Conservation (phyloP, 2,329 filamentous ascomycete genomes). For the Pseudocercospora ulei region DNA sequence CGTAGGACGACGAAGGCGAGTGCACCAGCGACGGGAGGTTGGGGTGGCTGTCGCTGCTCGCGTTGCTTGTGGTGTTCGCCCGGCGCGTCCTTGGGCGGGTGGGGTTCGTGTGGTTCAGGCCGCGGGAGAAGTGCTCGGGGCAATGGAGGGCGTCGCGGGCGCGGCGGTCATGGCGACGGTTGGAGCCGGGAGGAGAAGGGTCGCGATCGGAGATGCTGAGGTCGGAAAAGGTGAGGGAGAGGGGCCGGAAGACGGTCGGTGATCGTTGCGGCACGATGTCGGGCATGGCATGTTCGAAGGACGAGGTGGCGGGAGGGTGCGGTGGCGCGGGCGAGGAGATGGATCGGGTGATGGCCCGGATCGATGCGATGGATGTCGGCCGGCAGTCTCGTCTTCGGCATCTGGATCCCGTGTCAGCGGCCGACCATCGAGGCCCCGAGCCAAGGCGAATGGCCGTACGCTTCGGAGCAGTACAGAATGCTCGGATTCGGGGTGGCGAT, state of each 20-base stretch:
- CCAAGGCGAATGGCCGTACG: conserved; percentile 44
- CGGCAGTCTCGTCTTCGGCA: conserved; percentile 40
- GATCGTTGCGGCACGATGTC: conserved; percentile 44
- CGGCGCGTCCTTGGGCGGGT: conserved; percentile 20
- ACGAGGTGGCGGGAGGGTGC: conserved; percentile 19
- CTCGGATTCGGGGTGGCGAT: conserved; percentile 53
- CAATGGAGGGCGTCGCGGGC: conserved; percentile 38
- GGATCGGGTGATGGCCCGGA: conserved; percentile 21
- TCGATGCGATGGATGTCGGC: conserved; percentile 18
- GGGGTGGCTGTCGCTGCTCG: conserved; percentile 24
- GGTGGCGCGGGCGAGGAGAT: conserved; percentile 27
- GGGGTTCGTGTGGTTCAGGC: conserved; percentile 20
- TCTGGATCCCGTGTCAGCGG: conserved; percentile 29
- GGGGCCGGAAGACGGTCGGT: conserved; percentile 37
- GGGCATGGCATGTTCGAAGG: conserved; percentile 24
- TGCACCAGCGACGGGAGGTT: conserved; percentile 41
- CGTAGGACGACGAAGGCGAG: conserved; percentile 40
- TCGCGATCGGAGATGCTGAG: conserved; percentile 29
- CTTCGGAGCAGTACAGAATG: conserved; percentile 56
- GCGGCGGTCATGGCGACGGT: conserved; percentile 8
- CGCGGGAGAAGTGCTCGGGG: conserved; percentile 37
- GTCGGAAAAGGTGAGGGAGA: conserved; percentile 38
- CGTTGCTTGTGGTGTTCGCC: conserved; percentile 10
- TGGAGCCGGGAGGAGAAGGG: conserved; percentile 15
- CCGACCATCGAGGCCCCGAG: neutral